Base-by-base conservation (phyloP, 1,284 basidiomycete genomes). In the Meira nashicola region DNA sequence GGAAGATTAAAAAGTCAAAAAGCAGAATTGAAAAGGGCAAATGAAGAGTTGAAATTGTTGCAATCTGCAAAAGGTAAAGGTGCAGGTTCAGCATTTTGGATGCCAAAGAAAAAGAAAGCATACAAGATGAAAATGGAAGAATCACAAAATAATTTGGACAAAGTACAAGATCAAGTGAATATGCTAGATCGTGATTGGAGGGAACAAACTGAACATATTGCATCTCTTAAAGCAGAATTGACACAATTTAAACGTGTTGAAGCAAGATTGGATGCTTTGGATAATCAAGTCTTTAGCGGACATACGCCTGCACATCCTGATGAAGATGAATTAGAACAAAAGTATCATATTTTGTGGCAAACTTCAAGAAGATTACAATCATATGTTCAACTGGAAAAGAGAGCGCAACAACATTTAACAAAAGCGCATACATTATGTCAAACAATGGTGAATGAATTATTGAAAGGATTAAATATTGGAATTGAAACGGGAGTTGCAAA, bases 81-180 rank as follows among this genome's bases (percentile, higher is more conserved):
- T 3, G 38, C 23, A 25, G 39, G 39, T 19, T 4, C 17, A 25
- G 14, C 28, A 6, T 53, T 53, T 39, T 53, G 50, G 50, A 15
- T 19, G 17, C 50, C 50, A 11, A 53, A 53, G 50, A 53, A 23
- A 25, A 53, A 53, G 39, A 53, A 25, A 15, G 50, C 11, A 15
- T 39, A 19, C 17, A 19, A 19, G 50, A 6, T 15, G 17, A 17
- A 53, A 25, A 39, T 53, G 37, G 50, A 53, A 39, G 28, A n/a
- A 41, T 19, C 28, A 8, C 4, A 5, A 14, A 50, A 15, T 14
- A 37, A 50, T 25, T 53, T 19, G 38, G 50, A 53, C 17, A 44
- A 25, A 44, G 23, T 17, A 25, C 28, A 23, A 19, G 50, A 53
- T 41, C 38, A n/a, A 25, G 23, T 53, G 11, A 53, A 53, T 14